Evolutionary conservation across 2,329 filamentous ascomycete species (phyloP).

Genomic region (Ophiostoma piceae): DNA sequence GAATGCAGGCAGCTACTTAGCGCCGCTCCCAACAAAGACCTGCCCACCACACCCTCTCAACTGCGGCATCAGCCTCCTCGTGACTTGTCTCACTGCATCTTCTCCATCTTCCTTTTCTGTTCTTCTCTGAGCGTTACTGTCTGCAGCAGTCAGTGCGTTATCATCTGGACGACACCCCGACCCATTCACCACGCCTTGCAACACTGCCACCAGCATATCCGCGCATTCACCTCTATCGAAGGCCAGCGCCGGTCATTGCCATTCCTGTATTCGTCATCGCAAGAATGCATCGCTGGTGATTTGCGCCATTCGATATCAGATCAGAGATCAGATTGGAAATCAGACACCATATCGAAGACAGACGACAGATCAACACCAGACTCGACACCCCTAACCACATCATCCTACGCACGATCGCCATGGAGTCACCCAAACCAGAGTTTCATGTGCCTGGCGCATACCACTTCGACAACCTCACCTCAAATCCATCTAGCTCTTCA

Average conservation of each 20-base stretch:
- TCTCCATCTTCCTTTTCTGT: neutral
- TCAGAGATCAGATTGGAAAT: neutral
- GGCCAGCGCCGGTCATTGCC: neutral
- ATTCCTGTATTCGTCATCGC: conserved; percentile 1
- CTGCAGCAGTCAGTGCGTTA: neutral
- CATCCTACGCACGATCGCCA: neutral
- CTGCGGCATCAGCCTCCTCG: neutral
- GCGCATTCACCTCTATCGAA: neutral
- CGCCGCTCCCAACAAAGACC: conserved; percentile 6
- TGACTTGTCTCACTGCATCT: neutral
- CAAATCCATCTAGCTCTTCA: neutral
- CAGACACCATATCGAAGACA: neutral
- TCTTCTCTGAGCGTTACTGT: neutral
- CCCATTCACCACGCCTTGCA: neutral
- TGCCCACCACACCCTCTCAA: conserved; percentile 12
- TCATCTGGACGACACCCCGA: neutral
- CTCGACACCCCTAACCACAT: neutral
- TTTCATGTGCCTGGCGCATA: conserved; percentile 35
- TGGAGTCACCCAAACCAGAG: conserved; percentile 30
- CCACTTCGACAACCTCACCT: conserved; percentile 30
- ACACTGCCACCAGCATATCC: neutral
- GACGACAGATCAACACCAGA: neutral
- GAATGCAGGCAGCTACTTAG: neutral
- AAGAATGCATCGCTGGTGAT: conserved; percentile 7
- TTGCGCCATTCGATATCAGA: neutral